Percentiles rank a stretch among this genome's conserved stretches.
phyloP scores from a whole-genome alignment of 108 stramenopile genomes.

The Cyclostephanos tholiformis region DNA sequence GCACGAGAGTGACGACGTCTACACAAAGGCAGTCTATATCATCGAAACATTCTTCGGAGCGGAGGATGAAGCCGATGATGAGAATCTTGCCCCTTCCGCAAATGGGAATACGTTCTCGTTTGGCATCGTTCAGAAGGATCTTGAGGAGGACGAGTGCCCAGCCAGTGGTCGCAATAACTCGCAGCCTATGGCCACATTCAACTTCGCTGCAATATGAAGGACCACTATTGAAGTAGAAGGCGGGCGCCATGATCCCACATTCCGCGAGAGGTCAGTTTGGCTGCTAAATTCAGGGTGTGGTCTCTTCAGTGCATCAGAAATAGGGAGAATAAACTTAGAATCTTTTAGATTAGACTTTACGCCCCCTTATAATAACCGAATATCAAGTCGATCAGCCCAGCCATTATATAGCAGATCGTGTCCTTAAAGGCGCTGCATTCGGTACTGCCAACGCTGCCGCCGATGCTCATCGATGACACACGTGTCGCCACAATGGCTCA shows the following conservation, averaged over 20 bases:
- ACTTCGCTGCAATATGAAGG: conserved; percentile 21
- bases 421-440: too few species aligned
- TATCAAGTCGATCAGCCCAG: neutral
- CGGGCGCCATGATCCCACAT: neutral
- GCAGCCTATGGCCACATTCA: conserved; percentile 28
- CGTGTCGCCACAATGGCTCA: too few species aligned
- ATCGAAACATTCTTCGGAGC: conserved; percentile 82
- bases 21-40: conserved; percentile 72
- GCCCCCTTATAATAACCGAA: neutral
- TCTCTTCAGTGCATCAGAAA: neutral
- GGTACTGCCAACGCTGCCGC: too few species aligned
- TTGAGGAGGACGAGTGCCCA: conserved; percentile 26
- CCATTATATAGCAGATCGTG: neutral
- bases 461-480: too few species aligned
- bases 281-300: neutral
- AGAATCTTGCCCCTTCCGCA: conserved; percentile 67
- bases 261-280: neutral
- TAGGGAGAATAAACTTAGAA: neutral
- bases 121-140: conserved; percentile 37
- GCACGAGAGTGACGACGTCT: conserved; percentile 77
- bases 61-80: conserved; percentile 72
- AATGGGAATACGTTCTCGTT: conserved; percentile 61
- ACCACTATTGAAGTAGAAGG: neutral
- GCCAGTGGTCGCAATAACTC: conserved; percentile 9
- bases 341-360: neutral